phyloP scores from a whole-genome alignment of 169 alveolate species.

The Theileria luwenshuni region DNA sequence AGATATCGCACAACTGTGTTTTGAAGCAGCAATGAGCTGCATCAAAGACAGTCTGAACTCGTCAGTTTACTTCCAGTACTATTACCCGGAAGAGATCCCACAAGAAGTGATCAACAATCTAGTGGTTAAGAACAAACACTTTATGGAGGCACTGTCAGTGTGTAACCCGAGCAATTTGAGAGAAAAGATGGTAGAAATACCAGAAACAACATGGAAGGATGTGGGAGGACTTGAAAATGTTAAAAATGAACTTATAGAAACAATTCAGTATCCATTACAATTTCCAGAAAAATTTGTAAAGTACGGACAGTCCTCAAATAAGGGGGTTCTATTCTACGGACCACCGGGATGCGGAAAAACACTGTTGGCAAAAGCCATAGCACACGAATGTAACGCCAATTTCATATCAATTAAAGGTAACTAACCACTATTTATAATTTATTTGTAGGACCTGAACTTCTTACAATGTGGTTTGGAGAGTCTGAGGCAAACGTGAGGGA shows the following conservation, averaged over 20 bases:
- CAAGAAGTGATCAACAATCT: slow-evolving; percentile 68
- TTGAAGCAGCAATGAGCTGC: slow-evolving; percentile 87
- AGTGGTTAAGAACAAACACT: slow-evolving; percentile 76
- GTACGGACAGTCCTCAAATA: slow-evolving; percentile 78
- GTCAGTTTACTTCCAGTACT: slow-evolving; percentile 41
- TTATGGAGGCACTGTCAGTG: slow-evolving; percentile 84
- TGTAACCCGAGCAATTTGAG: slow-evolving; percentile 90
- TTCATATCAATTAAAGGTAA: slow-evolving; percentile 83
- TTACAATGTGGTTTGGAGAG: slow-evolving; percentile 84
- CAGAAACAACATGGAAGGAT: slow-evolving; percentile 93
- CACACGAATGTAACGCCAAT: slow-evolving; percentile 88
- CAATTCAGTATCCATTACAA: slow-evolving; percentile 82
- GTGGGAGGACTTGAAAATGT: slow-evolving; percentile 90
- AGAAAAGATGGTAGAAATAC: slow-evolving; percentile 91
- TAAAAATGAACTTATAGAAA: slow-evolving; percentile 83
- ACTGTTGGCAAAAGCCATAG: slow-evolving; percentile 88
- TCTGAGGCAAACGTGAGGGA: slow-evolving; percentile 81
- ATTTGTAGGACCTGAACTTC: slow-evolving; percentile 70
- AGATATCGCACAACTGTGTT: slow-evolving; percentile 86
- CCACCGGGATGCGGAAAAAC: slow-evolving; percentile 97
- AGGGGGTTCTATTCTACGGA: slow-evolving; percentile 89
- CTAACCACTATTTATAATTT: neutral
- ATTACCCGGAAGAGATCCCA: slow-evolving; percentile 64
- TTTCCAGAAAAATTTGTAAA: slow-evolving; percentile 79
- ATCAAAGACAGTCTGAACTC: slow-evolving; percentile 70